A percentile compares a stretch with the other conserved stretches of the same genome.
phyloP scores from a whole-genome alignment of 208 protist species.

The Leishmania guyanensis region DNA sequence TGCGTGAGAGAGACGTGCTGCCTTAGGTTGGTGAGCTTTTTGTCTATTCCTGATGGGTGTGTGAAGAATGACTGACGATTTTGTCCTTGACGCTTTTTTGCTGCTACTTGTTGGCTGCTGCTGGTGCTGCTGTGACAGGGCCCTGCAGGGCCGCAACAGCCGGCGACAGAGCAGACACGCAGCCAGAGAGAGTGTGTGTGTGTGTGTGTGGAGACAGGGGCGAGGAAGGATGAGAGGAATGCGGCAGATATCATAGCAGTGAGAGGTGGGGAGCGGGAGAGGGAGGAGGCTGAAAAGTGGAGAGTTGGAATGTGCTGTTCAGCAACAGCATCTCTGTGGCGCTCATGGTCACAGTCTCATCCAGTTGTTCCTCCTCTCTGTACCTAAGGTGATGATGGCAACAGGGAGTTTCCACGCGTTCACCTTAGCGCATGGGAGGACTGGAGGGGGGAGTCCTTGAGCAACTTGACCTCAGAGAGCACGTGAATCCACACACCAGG shows the following conservation, averaged over 20 bases:
- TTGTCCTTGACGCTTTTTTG: neutral
- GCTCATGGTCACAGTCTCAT: neutral
- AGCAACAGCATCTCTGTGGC: neutral
- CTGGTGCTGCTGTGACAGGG: neutral
- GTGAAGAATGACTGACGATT: neutral
- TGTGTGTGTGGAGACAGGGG: neutral
- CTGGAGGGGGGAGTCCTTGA: neutral
- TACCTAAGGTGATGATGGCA: neutral
- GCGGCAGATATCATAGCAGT: neutral
- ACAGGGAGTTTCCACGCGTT: neutral
- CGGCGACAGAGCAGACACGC: neutral
- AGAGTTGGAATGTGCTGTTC: neutral
- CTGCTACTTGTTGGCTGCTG: neutral
- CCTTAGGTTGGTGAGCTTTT: neutral
- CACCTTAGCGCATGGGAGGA: neutral
- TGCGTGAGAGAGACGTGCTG: neutral
- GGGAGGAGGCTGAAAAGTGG: neutral
- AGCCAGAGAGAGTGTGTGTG: neutral
- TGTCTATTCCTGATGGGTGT: neutral
- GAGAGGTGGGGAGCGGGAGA: neutral
- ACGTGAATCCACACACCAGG: neutral
- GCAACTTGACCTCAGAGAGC: neutral
- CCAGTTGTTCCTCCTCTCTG: neutral
- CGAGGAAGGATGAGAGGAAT: neutral
- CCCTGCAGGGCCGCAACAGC: neutral